Base-by-base conservation (phyloP, 139 green algal species). In the Picochlorum sp. region DNA sequence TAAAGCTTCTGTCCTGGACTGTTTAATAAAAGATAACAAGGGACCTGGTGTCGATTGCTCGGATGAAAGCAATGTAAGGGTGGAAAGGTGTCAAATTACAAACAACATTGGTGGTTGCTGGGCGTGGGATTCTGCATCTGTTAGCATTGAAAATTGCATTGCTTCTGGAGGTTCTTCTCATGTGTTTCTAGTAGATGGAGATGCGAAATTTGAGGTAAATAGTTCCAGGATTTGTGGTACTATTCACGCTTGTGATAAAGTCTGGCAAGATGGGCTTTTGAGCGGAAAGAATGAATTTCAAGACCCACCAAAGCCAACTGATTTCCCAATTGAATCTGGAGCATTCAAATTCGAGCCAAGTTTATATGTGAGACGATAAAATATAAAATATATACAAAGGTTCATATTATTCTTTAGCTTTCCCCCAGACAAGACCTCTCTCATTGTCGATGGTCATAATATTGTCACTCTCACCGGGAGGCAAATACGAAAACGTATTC, bases 91-190 rank as follows among this genome's bases (percentile, higher is more conserved):
- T 20, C 18, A 31, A 8, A 30, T 84, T 28, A 20, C 59, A 2
- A 47, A 47, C 5, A 79, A 71, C 60, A 47, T 81, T 50, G 80
- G 80, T 20, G 78, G 75, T 8, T 16, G 85, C 20, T 85, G 63
- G 63, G 5, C 70, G 8, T 87, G 80, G 80, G 78, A 85, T 18
- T 28, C 33, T 1, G 28, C 44, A 24, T 30, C 3, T 3, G 57
- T 55, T 9, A 18, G 29, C 12, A 26, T 76, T 30, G 12, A 8
- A 0, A 50, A 45, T 1, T 41, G 30, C 7, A 3, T 5, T 0
- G 18, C 76, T 24, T 53, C 62, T 3, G 78, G 75, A 5, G 79
- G 76, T n/a, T 40, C 39, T 13, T 67, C 69, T 14, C 70, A 77
- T 18, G 79, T 62, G 2, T 30, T 86, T 1, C 41, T 85, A n/a